Percentiles rank a stretch among this genome's conserved stretches.
phyloP scores from a whole-genome alignment of 2,329 filamentous ascomycete genomes.

The Scytalidium lignicola region DNA sequence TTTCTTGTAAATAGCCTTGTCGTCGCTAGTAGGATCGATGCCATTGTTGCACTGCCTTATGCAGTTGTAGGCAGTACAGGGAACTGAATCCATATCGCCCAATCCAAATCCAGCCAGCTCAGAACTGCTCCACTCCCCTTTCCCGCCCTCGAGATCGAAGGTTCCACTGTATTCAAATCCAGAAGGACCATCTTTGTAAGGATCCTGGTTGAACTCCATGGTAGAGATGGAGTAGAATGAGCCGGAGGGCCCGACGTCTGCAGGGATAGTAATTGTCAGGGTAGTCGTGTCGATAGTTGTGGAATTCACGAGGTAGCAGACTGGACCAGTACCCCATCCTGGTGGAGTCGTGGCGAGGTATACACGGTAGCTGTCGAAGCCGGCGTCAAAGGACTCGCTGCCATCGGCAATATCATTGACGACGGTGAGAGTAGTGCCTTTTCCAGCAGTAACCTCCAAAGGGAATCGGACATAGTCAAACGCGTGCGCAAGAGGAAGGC shows the following conservation, averaged over 20 bases:
- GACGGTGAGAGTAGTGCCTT: constrained; percentile 26
- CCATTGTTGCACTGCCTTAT: constrained; percentile 7
- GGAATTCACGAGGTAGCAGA: constrained; percentile 29
- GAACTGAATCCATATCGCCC: constrained; percentile 3
- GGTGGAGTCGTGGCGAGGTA: constrained; percentile 29
- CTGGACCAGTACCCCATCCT: constrained; percentile 25
- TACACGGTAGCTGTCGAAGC: constrained; percentile 23
- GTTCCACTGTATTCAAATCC: constrained; percentile 10
- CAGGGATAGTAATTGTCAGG: constrained; percentile 26
- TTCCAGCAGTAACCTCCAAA: constrained; percentile 6
- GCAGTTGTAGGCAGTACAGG: constrained; percentile 11
- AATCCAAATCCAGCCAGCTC: constrained; percentile 6
- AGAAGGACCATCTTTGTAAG: constrained; percentile 3
- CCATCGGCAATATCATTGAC: constrained; percentile 16
- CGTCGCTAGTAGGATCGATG: background rate
- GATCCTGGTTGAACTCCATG: constrained; percentile 7
- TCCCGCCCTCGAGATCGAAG: constrained; percentile 10
- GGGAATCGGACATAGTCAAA: constrained; percentile 7
- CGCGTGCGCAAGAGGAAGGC: constrained; percentile 5
- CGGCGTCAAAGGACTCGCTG: constrained; percentile 23
- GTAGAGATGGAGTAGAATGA: constrained; percentile 26
- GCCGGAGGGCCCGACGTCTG: constrained; percentile 25
- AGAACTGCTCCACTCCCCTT: constrained; percentile 8
- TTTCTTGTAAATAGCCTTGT: background rate
- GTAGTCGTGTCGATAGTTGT: constrained; percentile 21